Conservation (phyloP, 768 basidiomycete genomes). For the Clitopilus passeckerianus region DNA sequence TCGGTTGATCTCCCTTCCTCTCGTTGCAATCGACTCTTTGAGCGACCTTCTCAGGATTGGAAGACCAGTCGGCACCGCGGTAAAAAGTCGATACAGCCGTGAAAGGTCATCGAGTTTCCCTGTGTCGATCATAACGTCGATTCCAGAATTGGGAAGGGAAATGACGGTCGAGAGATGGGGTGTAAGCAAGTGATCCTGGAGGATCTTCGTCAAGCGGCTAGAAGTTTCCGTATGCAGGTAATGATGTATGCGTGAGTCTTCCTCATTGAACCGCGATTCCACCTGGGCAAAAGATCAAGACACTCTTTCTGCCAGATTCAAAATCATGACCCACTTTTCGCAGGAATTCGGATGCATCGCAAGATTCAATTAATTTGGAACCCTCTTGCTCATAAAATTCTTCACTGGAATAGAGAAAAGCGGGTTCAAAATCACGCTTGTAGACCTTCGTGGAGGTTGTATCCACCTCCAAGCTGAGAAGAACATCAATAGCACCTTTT, state of each 20-base stretch:
- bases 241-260: conserved; percentile 79
- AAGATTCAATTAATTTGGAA: conserved; percentile 59
- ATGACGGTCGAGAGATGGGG: conserved; percentile 75
- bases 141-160: conserved; percentile 75
- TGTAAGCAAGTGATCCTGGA: conserved; percentile 73
- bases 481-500: conserved; percentile 83
- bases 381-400: conserved; percentile 80
- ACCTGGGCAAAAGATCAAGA: conserved; percentile 42
- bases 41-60: conserved; percentile 59
- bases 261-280: conserved; percentile 75
- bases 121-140: conserved; percentile 82
- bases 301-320: neutral
- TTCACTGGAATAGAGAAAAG: conserved; percentile 71
- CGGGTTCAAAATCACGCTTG: conserved; percentile 78
- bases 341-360: conserved; percentile 81
- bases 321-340: conserved; percentile 49
- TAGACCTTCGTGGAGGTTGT: conserved; percentile 61
- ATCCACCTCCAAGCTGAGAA: conserved; percentile 60
- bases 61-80: conserved; percentile 62
- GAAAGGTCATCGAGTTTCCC: conserved; percentile 73
- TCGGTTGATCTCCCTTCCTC: conserved; percentile 81
- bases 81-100: conserved; percentile 75
- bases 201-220: conserved; percentile 61
- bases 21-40: conserved; percentile 62
- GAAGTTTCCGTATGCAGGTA: conserved; percentile 80